These are phyloP conservation scores for Zygosaccharomyces pseudobailii DNA, from an alignment of 1,139 yeast genomes.

Conservation along the genomic window DNA sequence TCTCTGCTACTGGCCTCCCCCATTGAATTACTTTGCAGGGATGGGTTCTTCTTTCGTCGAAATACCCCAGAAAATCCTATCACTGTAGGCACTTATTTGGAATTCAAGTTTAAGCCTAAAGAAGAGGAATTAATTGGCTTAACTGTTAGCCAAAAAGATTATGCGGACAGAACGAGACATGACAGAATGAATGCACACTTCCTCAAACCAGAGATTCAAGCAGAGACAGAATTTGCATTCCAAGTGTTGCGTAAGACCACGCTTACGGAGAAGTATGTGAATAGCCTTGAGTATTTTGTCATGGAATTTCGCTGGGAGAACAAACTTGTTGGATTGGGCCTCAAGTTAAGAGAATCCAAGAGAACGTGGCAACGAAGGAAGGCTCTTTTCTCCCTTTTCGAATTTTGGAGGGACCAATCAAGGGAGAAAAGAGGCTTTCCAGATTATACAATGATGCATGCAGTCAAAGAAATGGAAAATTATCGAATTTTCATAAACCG, in stretches of 20 bases:
- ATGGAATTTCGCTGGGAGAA: slow-evolving; percentile 37
- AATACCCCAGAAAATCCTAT: slow-evolving; percentile 26
- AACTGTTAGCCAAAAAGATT: slow-evolving; percentile 19
- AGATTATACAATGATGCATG: slow-evolving; percentile 30
- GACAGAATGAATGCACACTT: slow-evolving; percentile 31
- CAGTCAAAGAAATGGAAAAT: slow-evolving; percentile 36
- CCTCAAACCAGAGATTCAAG: slow-evolving; percentile 26
- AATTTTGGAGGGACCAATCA: slow-evolving; percentile 35
- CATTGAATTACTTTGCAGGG: slow-evolving; percentile 30
- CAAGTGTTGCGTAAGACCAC: slow-evolving; percentile 26
- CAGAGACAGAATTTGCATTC: slow-evolving; percentile 28
- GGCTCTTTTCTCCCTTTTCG: slow-evolving; percentile 33
- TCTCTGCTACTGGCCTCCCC: slow-evolving; percentile 27
- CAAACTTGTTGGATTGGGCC: slow-evolving; percentile 30
- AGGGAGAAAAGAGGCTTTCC: slow-evolving; percentile 29
- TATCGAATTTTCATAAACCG: slow-evolving; percentile 33
- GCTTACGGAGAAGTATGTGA: slow-evolving; percentile 33
- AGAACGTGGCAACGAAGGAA: slow-evolving; percentile 36
- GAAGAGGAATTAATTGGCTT: slow-evolving; percentile 27
- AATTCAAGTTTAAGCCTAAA: slow-evolving; percentile 29
- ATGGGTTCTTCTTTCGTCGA: slow-evolving; percentile 31
- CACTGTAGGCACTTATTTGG: slow-evolving; percentile 30
- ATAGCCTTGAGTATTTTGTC: slow-evolving; percentile 32
- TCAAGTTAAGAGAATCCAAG: slow-evolving; percentile 32
- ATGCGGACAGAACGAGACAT: slow-evolving; percentile 19